These are phyloP conservation scores for Colletotrichum sp. DNA, from an alignment of 2,329 filamentous ascomycete genomes.

Conservation along the genomic window DNA sequence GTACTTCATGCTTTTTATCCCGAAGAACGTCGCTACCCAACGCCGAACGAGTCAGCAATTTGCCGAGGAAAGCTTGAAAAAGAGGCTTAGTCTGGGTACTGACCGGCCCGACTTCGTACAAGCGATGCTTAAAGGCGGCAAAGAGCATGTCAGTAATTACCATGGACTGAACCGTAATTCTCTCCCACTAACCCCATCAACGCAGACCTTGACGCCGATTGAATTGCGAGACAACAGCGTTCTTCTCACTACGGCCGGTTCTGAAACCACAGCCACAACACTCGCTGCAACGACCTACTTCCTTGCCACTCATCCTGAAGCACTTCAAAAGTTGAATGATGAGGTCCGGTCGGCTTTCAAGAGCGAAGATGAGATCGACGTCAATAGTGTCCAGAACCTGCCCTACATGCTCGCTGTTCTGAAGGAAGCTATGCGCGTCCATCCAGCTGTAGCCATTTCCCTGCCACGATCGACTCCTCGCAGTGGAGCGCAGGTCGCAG, in stretches of 20 bases:
- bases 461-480: constrained; percentile 30
- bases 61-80: not conserved
- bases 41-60: not conserved
- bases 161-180: not conserved
- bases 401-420: constrained; percentile 44
- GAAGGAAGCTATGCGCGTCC: constrained; percentile 42
- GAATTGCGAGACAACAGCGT: constrained; percentile 19
- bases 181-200: not conserved
- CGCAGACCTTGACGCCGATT: constrained; percentile 22
- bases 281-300: constrained; percentile 45
- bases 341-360: constrained; percentile 45
- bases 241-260: constrained; percentile 38
- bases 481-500: constrained; percentile 35
- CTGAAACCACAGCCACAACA: constrained; percentile 50
- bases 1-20: not conserved
- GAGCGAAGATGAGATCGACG: constrained; percentile 39
- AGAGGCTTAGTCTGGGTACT: not conserved
- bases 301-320: constrained; percentile 34
- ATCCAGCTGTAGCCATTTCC: constrained; percentile 29
- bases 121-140: constrained; percentile 11
- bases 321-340: constrained; percentile 31
- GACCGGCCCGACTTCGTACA: constrained; percentile 14
- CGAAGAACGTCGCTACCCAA: not conserved
- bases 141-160: not conserved
- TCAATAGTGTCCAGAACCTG: constrained; percentile 31